Percentiles rank a stretch among this genome's conserved stretches.
Conservation (phyloP, 140 eudicot species). For the Flaveria floridana region DNA sequence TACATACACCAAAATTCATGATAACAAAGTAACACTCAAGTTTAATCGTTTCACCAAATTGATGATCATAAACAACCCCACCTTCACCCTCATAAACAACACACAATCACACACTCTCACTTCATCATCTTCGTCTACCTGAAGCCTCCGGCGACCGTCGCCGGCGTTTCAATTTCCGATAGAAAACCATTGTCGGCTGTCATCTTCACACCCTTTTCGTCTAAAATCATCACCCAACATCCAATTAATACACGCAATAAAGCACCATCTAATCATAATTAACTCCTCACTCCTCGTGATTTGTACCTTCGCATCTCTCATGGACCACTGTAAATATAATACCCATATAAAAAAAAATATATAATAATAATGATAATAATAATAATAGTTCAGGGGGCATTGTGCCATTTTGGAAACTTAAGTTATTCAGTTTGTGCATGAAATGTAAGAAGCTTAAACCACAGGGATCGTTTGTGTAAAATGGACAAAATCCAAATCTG, state of each 20-base stretch:
- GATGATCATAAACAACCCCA: conserved; percentile 10
- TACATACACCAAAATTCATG: not conserved
- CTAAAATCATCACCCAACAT: not conserved
- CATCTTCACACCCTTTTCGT: not conserved
- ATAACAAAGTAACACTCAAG: not conserved
- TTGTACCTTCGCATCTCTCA: conserved; percentile 27
- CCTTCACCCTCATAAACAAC: conserved; percentile 10
- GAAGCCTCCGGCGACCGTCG: conserved; percentile 17
- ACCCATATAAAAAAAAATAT: too few species aligned
- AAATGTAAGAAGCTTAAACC: too few species aligned
- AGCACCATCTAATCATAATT: conserved; percentile 36
- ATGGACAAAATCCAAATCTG: too few species aligned
- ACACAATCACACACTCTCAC: conserved; percentile 25
- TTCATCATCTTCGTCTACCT: conserved; percentile 16
- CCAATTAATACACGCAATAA: conserved; percentile 19
- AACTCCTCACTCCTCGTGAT: conserved; percentile 44
- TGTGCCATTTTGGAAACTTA: too few species aligned
- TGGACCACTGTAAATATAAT: conserved; percentile 36
- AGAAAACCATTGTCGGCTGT: conserved; percentile 23
- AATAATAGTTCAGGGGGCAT: too few species aligned
- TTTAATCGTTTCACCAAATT: conserved; percentile 18
- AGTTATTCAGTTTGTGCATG: too few species aligned
- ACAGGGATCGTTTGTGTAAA: too few species aligned
- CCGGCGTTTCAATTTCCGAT: conserved; percentile 13
- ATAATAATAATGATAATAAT: too few species aligned